phyloP scores from a whole-genome alignment of 208 protist species.

The Vickermania spadyakhi region DNA sequence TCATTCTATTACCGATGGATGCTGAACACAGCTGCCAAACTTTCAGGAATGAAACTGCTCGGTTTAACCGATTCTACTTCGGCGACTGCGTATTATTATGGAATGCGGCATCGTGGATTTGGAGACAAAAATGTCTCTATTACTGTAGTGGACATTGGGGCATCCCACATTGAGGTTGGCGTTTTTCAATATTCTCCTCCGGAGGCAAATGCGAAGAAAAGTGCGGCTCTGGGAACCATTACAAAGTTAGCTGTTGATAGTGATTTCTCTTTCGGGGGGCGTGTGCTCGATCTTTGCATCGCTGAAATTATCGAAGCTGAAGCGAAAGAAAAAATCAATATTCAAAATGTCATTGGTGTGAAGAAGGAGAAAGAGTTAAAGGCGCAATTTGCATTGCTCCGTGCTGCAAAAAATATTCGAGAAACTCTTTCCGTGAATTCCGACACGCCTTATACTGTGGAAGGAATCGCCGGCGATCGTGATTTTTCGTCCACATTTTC shows the following conservation, averaged over 20 bases:
- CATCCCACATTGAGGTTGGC: slow-evolving; percentile 81
- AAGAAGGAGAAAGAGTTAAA: slow-evolving; percentile 39
- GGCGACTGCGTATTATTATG: slow-evolving; percentile 84
- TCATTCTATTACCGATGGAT: not conserved
- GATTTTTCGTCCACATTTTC: slow-evolving; percentile 76
- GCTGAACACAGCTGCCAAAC: slow-evolving; percentile 46
- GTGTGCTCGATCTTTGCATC: slow-evolving; percentile 87
- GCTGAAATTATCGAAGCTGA: slow-evolving; percentile 80
- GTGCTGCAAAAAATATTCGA: slow-evolving; percentile 80
- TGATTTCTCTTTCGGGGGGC: slow-evolving; percentile 78
- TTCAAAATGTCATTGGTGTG: slow-evolving; percentile 36
- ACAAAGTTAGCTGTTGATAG: slow-evolving; percentile 56
- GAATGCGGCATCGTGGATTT: slow-evolving; percentile 70
- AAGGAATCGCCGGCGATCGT: slow-evolving; percentile 74
- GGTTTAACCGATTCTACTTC: slow-evolving; percentile 90
- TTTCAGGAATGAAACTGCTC: slow-evolving; percentile 75
- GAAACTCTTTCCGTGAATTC: slow-evolving; percentile 90
- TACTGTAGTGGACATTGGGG: slow-evolving; percentile 83
- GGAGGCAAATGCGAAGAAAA: slow-evolving; percentile 12
- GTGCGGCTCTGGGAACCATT: slow-evolving; percentile 59
- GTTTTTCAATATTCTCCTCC: slow-evolving; percentile 72
- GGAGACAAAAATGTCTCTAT: slow-evolving; percentile 55
- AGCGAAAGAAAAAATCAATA: slow-evolving; percentile 63
- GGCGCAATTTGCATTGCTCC: slow-evolving; percentile 85
- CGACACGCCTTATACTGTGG: slow-evolving; percentile 78